Base-by-base conservation (phyloP, 2,329 filamentous ascomycete genomes). In the Cryphonectria carpinicola region DNA sequence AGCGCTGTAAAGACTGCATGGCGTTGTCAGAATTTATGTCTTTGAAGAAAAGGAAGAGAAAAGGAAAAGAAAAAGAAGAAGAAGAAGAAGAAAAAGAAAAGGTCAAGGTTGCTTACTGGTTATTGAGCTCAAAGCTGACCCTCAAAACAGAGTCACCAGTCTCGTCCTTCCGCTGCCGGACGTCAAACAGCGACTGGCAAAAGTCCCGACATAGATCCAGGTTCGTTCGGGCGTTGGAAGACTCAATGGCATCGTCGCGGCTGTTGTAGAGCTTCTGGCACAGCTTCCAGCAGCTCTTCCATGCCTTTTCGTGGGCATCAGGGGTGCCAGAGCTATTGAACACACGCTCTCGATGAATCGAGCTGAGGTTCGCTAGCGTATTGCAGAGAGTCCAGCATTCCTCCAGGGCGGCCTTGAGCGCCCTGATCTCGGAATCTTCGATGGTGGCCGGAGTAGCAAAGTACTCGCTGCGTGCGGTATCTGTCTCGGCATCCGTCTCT, bases 321-420 rank as follows among this genome's bases (percentile, higher is more conserved):
- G 92, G 91, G 14, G 89, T 91, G 17, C 90, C 90, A 0, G 92
- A 90, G 75, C 88, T 92, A 79, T 89, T 90, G 80, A 96, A 95
- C 43, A 94, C 90, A 28, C 93, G 87, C 75, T 93, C 88, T 39
- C 94, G 89, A 77, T 97, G 93, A 74, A 92, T 92, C 25, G 93
- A 95, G 79, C 94, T 97, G 25, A 97, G 85, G 74, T 88, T 93
- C 32, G 94, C 93, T 43, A 98, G 84, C 0, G 94, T 97, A 78
- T 97, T 98, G 83, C 95, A 98, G 19, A 98, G 83, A 0, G 92
- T 97, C 95, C 95, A 98, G 80, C 94, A 97, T 82, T 97, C 93
- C 73, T 92, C 89, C 22, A 98, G 84, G 2, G 94, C 93, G 41
- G 89, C 89, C 73, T 89, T 89, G n/a, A 97, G 83, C 10, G 92